These are phyloP conservation scores for Eragrostis nindensis DNA, from an alignment of 176 grass and related monocot species.

Conservation along the genomic window DNA sequence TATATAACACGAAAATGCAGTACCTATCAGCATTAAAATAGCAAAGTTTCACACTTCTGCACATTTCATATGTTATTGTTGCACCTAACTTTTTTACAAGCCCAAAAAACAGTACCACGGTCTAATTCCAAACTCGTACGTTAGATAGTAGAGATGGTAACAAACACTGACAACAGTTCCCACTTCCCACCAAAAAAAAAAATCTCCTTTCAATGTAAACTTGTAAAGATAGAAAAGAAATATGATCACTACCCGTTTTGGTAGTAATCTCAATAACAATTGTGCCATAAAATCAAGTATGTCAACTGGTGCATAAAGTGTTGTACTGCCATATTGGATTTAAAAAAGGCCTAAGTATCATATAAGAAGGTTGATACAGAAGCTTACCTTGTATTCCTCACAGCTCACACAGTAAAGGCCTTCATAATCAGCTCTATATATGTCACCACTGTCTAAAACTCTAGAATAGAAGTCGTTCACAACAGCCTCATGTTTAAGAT, in stretches of 20 bases:
- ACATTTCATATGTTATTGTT: not conserved
- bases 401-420: slow-evolving; percentile 91
- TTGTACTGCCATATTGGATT: not conserved
- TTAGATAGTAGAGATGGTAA: slow-evolving; percentile 1
- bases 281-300: not conserved
- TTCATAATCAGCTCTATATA: slow-evolving; percentile 94
- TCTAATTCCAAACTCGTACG: not conserved
- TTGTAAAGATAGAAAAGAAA: not conserved
- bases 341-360: not conserved
- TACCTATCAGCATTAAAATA: not conserved
- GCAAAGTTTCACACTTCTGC: not conserved
- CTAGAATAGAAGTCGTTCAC: slow-evolving; percentile 91
- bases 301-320: not conserved
- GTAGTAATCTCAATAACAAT: not conserved
- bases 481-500: slow-evolving; percentile 78
- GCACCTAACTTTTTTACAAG: not conserved
- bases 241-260: not conserved
- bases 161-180: not conserved
- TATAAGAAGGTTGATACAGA: slow-evolving; percentile 28
- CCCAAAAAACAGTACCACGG: not conserved
- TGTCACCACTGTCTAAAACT: slow-evolving; percentile 86
- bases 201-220: not conserved
- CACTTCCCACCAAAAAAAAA: slow-evolving; percentile 15
- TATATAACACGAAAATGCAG: not conserved
- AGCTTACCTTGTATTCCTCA: slow-evolving; percentile 93